Conservation (phyloP, 495 filamentous ascomycete genomes). For the Neurospora sp. region DNA sequence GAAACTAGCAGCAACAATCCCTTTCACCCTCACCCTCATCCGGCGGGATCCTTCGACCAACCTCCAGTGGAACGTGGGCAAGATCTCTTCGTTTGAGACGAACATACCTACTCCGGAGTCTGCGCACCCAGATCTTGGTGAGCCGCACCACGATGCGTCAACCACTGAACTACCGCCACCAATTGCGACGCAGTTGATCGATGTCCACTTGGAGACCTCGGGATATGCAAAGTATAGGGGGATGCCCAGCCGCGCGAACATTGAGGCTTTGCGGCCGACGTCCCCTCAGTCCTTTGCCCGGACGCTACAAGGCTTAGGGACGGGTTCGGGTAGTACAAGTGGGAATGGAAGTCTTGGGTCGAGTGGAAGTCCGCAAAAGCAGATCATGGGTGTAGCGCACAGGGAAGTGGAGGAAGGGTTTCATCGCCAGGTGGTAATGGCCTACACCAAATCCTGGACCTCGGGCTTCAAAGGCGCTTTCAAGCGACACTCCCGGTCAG, state of each 20-base stretch:
- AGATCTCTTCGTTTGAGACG: slow-evolving; percentile 44
- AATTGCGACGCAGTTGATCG: slow-evolving; percentile 26
- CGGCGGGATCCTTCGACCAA: slow-evolving; percentile 73
- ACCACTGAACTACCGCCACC: slow-evolving; percentile 30
- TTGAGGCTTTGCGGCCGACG: slow-evolving; percentile 23
- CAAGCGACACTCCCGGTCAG: slow-evolving; percentile 16
- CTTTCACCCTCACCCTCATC: slow-evolving; percentile 71
- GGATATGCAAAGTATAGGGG: slow-evolving; percentile 41
- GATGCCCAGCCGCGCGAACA: slow-evolving; percentile 26
- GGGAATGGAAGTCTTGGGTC: not conserved
- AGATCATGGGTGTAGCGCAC: not conserved
- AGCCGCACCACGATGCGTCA: slow-evolving; percentile 30
- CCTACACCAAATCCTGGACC: slow-evolving; percentile 34
- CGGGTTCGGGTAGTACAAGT: not conserved
- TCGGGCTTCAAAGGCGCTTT: slow-evolving; percentile 33
- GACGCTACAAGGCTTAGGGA: slow-evolving; percentile 4
- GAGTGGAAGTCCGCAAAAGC: not conserved
- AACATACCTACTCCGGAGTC: slow-evolving; percentile 24
- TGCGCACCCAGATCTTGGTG: slow-evolving; percentile 17
- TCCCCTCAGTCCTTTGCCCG: slow-evolving; percentile 19
- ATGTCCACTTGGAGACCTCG: slow-evolving; percentile 35
- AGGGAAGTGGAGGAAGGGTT: slow-evolving; percentile 25
- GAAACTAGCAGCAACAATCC: slow-evolving; percentile 9
- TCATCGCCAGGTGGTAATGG: slow-evolving; percentile 39
- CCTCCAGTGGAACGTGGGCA: slow-evolving; percentile 84